Base-by-base conservation (phyloP, 257 asterid genomes). In the Capsicum chinense region DNA sequence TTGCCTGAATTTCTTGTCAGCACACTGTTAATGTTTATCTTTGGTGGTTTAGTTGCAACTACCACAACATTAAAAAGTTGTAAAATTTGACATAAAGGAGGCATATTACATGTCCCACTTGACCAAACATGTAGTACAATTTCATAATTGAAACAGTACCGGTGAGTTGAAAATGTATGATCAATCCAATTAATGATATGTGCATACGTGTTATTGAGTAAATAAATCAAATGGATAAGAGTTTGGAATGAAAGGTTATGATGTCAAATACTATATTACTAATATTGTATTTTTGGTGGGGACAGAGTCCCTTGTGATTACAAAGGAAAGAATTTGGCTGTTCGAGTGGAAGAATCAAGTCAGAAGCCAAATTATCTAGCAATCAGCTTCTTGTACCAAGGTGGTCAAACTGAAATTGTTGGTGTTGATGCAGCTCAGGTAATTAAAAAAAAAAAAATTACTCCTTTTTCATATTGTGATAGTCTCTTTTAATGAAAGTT, bases 361-460 rank as follows among this genome's bases (percentile, higher is more conserved):
- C 88, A 90, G 54, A 95, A 95, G 56, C 97, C 93, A 8, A 3
- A 90, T 63, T 90, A 90, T 83, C 87, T 95, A 68, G 90, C 98
- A 42, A 82, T 95, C 6, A 89, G 88, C 59, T 42, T 93, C 84
- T 86, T 95, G 79, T 91, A 90, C 67, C 98, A 92, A 86, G 98
- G 97, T 7, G 98, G 98, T 57, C 97, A 95, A 90, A 95, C 98
- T 0, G 95, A 95, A 76, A 87, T 93, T 35, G 91, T 91, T 2
- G 84, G 87, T 12, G 76, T 91, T 0, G 98, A 93, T 26, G 93
- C 92, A 5, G 96, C 97, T 16, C 90, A 88, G 95, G 98, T 93
- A 47, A 37, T 11, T 5, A 19, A 44, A 16, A 5, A 5, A 26
- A 26, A n/a, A 44, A 5, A 9, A 60, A 59, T 7, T 71, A 11